A percentile compares a stretch with the other conserved stretches of the same genome.
Evolutionary conservation across 306 rosid genomes (phyloP).

Genomic region (Phaseolus lunatus): DNA sequence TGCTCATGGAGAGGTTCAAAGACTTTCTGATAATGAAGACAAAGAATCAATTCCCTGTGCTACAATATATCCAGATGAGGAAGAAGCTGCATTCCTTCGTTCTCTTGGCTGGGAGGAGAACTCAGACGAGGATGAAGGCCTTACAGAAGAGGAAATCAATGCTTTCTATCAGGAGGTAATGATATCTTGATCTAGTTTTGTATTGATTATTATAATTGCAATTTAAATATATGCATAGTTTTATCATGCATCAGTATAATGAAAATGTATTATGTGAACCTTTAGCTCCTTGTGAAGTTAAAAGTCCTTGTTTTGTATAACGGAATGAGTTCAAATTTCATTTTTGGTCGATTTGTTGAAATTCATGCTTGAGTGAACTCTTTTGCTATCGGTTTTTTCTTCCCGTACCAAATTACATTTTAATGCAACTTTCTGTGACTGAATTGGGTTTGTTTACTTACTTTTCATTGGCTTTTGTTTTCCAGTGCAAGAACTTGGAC

Average conservation of each 20-base stretch:
- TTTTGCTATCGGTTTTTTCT: too few relatives aligned
- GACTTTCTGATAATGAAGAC: slow-evolving; percentile 49
- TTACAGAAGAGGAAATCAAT: slow-evolving; percentile 95
- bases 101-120: slow-evolving; percentile 99
- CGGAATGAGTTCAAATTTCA: slow-evolving; percentile 11
- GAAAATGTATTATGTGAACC: neutral
- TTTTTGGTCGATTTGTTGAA: too few relatives aligned
- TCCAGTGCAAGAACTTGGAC: slow-evolving; percentile 69
- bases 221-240: too few relatives aligned
- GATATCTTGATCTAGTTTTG: too few relatives aligned
- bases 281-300: neutral
- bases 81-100: slow-evolving; percentile 95
- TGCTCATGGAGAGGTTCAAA: slow-evolving; percentile 58
- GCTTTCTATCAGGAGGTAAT: slow-evolving; percentile 77
- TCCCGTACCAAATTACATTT: neutral
- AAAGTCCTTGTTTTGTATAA: neutral
- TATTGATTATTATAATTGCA: too few relatives aligned
- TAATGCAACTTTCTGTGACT: slow-evolving; percentile 26
- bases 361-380: neutral
- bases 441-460: slow-evolving; percentile 19
- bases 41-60: slow-evolving; percentile 40
- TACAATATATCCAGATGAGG: slow-evolving; percentile 61
- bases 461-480: slow-evolving; percentile 33
- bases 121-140: slow-evolving; percentile 91
- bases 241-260: too few relatives aligned